Evolutionary conservation across 768 basidiomycete genomes (phyloP).

Genomic region (Mycena floridula): DNA sequence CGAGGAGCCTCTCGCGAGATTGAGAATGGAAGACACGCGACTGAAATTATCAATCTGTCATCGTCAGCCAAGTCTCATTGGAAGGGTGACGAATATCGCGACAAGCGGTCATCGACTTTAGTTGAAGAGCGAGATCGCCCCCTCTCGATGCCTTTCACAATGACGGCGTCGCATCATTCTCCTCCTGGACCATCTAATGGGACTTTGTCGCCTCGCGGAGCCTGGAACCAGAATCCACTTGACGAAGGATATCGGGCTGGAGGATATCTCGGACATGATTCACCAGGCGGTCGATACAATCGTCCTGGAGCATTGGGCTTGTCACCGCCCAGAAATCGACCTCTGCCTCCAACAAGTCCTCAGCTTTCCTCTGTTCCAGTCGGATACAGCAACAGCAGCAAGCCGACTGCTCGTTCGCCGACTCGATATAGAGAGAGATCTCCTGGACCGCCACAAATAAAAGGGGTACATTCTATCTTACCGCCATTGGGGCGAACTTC

Average conservation of each 20-base stretch:
- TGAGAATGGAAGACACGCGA: slow-evolving; percentile 34
- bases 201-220: slow-evolving; percentile 16
- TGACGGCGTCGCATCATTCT: slow-evolving; percentile 7
- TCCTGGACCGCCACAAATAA: too few species aligned
- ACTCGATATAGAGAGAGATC: slow-evolving; percentile 5
- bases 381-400: slow-evolving; percentile 7
- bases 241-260: not conserved
- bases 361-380: slow-evolving; percentile 11
- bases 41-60: slow-evolving; percentile 47
- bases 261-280: not conserved
- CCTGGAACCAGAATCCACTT: slow-evolving; percentile 6
- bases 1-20: slow-evolving; percentile 14
- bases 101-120: slow-evolving; percentile 11
- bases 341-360: slow-evolving; percentile 20
- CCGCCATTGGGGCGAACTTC: too few species aligned
- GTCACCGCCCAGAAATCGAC: slow-evolving; percentile 29
- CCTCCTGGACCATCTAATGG: slow-evolving; percentile 6
- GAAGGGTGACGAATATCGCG: slow-evolving; percentile 31
- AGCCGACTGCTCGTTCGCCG: slow-evolving; percentile 1
- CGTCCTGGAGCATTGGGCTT: slow-evolving; percentile 23
- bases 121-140: slow-evolving; percentile 21
- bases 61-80: slow-evolving; percentile 32
- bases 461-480: too few species aligned
- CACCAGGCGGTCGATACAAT: too few species aligned
- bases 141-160: slow-evolving; percentile 30